Base-by-base conservation (phyloP, 2,329 filamentous ascomycete species). In the Trichoderma polysporum region DNA sequence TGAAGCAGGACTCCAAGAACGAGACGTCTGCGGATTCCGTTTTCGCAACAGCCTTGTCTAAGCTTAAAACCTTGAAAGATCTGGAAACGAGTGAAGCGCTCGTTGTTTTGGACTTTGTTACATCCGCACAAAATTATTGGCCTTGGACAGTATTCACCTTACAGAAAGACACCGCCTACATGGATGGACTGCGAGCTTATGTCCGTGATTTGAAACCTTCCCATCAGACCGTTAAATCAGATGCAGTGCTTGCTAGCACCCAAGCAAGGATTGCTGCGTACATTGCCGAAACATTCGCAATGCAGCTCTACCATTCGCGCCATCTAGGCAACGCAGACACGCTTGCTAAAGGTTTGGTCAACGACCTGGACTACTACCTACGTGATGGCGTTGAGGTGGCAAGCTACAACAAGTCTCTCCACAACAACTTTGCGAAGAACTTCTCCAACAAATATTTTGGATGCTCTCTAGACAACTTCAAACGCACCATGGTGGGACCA, bases 121-220 rank as follows among this genome's bases (percentile, higher is more conserved):
- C 92, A 2, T 88, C 91, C 2, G 92, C 94, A 4, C 94, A 97
- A 75, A 95, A 97, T 76, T 92, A 93, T 75, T 98, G 94, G 94
- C 91, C 94, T 1, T 97, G 94, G 92, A 94, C 93, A 1, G 93
- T 96, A 66, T 90, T 92, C 66, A 89, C 91, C 45, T 81, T 97
- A 39, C 88, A 91, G 69, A 89, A 89, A 68, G 91, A 97, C 73
- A 84, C 86, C 0, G 82, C 83, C 0, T 94, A 97, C 73, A 85
- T 97, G 66, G 83, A 87, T 49, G 87, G 88, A 65, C 84, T 97
- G 19, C 86, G 91, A 19, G 83, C 85, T 4, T 95, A 92, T 75
- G 85, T 95, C 37, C 86, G 84, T 12, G 79, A 82, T 4, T 78
- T 91, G 25, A 83, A 83, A 66, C 77, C 86, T 4, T 82, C 85